A percentile compares a stretch with the other conserved stretches of the same genome.
Evolutionary conservation across 2,329 filamentous ascomycete species (phyloP).

Genomic region (Pseudogymnoascus sp.): DNA sequence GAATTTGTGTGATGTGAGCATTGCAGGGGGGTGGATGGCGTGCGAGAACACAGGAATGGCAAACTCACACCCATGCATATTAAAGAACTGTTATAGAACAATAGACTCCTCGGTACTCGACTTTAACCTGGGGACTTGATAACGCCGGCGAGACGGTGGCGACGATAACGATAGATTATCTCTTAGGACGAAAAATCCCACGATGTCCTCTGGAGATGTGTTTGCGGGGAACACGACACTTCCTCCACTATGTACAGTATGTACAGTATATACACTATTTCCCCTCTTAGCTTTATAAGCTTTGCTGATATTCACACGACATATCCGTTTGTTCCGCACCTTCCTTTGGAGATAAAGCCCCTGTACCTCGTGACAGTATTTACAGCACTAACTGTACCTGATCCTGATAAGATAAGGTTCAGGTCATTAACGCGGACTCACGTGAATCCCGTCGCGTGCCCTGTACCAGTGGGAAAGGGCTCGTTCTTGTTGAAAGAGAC

Average conservation of each 20-base stretch:
- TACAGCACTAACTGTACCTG: neutral
- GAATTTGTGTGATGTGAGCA: neutral
- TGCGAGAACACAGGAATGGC: neutral
- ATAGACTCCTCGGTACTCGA: neutral
- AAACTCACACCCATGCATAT: slow-evolving; percentile 8
- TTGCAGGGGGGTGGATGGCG: slow-evolving; percentile 1
- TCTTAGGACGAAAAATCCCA: neutral
- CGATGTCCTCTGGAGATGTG: neutral
- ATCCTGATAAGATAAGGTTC: slow-evolving; percentile 4
- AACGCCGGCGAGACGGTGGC: neutral
- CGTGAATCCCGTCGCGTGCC: slow-evolving; percentile 3
- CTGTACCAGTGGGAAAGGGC: neutral
- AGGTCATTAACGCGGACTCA: slow-evolving; percentile 2
- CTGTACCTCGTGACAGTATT: neutral
- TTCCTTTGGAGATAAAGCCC: neutral
- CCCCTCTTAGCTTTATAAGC: neutral
- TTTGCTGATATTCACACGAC: neutral
- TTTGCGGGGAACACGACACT: neutral
- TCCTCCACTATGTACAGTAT: neutral
- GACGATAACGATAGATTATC: neutral
- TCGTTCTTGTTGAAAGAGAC: neutral
- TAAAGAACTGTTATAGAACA: neutral
- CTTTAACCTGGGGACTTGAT: neutral
- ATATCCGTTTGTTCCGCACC: neutral
- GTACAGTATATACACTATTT: neutral